Evolutionary conservation across 306 rosid genomes (phyloP).

Genomic region (Vigna angularis): DNA sequence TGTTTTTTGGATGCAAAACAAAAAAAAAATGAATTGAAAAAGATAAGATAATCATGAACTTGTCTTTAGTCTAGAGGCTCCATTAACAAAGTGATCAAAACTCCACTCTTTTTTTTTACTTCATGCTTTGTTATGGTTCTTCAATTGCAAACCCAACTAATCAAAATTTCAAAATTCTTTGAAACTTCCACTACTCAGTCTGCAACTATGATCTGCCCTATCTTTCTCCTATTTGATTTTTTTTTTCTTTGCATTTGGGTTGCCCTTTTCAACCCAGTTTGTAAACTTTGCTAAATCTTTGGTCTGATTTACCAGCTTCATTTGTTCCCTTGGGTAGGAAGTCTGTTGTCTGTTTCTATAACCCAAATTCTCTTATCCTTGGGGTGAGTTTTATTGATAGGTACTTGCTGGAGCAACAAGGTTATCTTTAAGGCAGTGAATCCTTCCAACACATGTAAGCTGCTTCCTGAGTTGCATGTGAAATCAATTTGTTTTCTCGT

Average conservation of each 20-base stretch:
- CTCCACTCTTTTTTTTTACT: background rate
- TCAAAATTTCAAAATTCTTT: conserved; percentile 23
- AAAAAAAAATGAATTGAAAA: background rate
- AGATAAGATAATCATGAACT: background rate
- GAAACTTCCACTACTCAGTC: conserved; percentile 16
- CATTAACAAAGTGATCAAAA: conserved; percentile 29
- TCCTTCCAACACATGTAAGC: conserved; percentile 56
- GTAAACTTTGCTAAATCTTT: conserved; percentile 5
- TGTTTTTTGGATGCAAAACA: background rate
- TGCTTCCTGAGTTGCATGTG: conserved; percentile 9
- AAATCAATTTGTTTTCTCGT: conserved; percentile 12
- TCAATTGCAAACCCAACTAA: conserved; percentile 38
- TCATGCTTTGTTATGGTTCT: conserved; percentile 4
- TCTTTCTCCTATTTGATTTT: conserved; percentile 14
- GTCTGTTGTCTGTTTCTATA: too few species aligned
- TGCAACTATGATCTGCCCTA: conserved; percentile 41
- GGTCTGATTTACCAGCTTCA: too few species aligned
- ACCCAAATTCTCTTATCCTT: too few species aligned
- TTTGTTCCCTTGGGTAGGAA: too few species aligned
- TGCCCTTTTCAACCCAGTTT: background rate
- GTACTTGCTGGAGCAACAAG: conserved; percentile 78
- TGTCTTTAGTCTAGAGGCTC: background rate
- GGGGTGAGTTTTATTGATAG: conserved; percentile 57
- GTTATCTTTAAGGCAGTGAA: conserved; percentile 51
- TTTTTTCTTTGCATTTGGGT: background rate